Evolutionary conservation across 2,329 filamentous ascomycete genomes (phyloP).

Genomic region (Sporothrix brunneoviolacea): DNA sequence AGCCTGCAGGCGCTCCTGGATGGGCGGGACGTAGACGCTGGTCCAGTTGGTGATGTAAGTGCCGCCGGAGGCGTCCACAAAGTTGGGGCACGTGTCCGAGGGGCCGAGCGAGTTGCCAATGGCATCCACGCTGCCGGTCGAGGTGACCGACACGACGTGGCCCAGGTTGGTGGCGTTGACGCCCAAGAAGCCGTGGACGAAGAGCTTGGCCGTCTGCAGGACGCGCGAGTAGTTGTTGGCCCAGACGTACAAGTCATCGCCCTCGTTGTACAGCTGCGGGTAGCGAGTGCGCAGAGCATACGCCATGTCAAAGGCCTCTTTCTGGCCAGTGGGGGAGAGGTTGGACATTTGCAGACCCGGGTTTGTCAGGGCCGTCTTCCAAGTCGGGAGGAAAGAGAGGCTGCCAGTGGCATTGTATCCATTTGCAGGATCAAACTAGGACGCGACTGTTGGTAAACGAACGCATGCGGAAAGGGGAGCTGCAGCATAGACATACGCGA

Average conservation of each 20-base stretch:
- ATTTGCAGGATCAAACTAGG: conserved; percentile 44
- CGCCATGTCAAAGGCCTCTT: conserved; percentile 52
- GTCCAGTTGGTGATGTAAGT: conserved; percentile 28
- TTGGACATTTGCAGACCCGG: conserved; percentile 51
- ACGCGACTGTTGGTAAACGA: neutral
- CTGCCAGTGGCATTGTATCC: conserved; percentile 44
- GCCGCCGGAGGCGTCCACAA: conserved; percentile 48
- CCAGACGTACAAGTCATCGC: conserved; percentile 52
- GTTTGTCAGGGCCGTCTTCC: conserved; percentile 51
- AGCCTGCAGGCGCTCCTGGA: conserved; percentile 46
- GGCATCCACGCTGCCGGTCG: conserved; percentile 41
- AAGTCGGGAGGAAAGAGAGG: conserved; percentile 50
- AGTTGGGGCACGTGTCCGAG: conserved; percentile 56
- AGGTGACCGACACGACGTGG: conserved; percentile 52
- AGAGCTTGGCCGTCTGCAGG: conserved; percentile 55
- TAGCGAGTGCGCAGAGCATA: conserved; percentile 44
- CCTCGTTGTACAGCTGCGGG: conserved; percentile 43
- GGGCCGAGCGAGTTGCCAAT: conserved; percentile 58
- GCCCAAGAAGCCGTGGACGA: conserved; percentile 55
- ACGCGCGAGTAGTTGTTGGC: conserved; percentile 60
- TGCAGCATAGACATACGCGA: conserved; percentile 27
- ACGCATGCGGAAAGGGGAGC: neutral
- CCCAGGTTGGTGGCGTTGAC: conserved; percentile 46
- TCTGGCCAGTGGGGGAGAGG: conserved; percentile 55
- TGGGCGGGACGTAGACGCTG: conserved; percentile 31